These are phyloP conservation scores for Lagerstroemia speciosa DNA, from an alignment of 345 rosid genomes.

Conservation along the genomic window DNA sequence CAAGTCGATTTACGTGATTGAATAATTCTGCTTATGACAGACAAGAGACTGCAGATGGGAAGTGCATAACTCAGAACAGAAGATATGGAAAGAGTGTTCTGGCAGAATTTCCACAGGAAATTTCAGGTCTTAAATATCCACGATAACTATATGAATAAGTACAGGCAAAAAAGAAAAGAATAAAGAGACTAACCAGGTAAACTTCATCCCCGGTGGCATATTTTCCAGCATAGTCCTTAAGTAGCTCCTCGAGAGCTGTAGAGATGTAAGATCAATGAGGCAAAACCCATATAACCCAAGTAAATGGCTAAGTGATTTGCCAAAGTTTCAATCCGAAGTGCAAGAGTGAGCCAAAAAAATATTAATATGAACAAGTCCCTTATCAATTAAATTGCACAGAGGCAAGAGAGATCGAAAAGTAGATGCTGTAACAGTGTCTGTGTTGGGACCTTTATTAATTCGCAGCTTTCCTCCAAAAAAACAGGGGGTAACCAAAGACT, in stretches of 20 bases:
- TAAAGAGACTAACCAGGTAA: conserved; percentile 41
- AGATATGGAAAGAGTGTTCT: background rate
- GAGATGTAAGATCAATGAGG: conserved; percentile 2
- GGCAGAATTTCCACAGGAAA: background rate
- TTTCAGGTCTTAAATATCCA: background rate
- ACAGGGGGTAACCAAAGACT: background rate
- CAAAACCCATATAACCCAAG: background rate
- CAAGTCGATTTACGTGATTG: background rate
- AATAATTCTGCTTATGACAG: background rate
- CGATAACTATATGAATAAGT: background rate
- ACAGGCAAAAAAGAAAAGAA: conserved; percentile 3
- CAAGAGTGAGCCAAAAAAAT: too few species aligned
- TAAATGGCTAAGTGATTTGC: background rate
- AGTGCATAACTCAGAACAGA: background rate
- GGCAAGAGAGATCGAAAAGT: too few species aligned
- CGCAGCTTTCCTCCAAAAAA: background rate
- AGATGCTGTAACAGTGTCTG: too few species aligned
- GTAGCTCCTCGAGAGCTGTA: conserved; percentile 65
- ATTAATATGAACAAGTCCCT: too few species aligned
- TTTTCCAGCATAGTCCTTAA: conserved; percentile 51
- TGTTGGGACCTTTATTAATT: too few species aligned
- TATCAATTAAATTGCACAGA: too few species aligned
- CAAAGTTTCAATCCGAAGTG: background rate
- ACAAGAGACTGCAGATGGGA: too few species aligned
- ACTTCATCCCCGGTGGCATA: conserved; percentile 73